Base-by-base conservation (phyloP, 2,329 filamentous ascomycete species). In the Penicillium sp. region DNA sequence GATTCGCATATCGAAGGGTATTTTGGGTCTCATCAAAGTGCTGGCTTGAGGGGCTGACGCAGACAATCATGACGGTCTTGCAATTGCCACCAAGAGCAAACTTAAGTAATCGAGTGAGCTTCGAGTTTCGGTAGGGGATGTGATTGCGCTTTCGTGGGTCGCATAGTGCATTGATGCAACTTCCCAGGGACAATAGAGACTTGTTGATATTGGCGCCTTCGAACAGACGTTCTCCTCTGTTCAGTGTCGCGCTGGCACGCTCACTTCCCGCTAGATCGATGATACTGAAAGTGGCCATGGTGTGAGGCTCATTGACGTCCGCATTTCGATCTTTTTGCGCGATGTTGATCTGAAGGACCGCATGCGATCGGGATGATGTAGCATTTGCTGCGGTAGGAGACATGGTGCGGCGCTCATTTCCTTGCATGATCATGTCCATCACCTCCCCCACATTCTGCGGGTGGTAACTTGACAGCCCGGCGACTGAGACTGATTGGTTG, bases 151-250 rank as follows among this genome's bases (percentile, higher is more conserved):
- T 96, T 51, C 91, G 86, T 5, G 90, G 86, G 71, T 99, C 94
- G 77, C 94, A 99, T 17, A 99, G 86, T 6, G 94, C 96, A 69
- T 99, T 99, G 82, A 99, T 99, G 78, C 94, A 99, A 76, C 93
- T 93, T 61, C 94, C 94, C 9, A 99, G 80, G 0, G 94, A 93
- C 17, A 99, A 86, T 3, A 99, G 82, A 1, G 94, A 99, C 73
- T 97, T 97, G 85, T 99, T 99, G 84, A 99, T 99, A 76, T 99
- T 99, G 68, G 94, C 94, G 62, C 94, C 94, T 76, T 99, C 94
- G 15, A 93, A 82, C 38, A 99, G 79, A 38, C 94, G 84, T 72
- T 96, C 93, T 55, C 94, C 94, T 54, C 94, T 83, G 75, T 99
- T 99, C 79, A 97, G 96, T 21, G 94, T 99, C 25, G 93, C 94